Conservation (phyloP, 2,329 filamentous ascomycete species). For the Phaeoacremonium minimum region DNA sequence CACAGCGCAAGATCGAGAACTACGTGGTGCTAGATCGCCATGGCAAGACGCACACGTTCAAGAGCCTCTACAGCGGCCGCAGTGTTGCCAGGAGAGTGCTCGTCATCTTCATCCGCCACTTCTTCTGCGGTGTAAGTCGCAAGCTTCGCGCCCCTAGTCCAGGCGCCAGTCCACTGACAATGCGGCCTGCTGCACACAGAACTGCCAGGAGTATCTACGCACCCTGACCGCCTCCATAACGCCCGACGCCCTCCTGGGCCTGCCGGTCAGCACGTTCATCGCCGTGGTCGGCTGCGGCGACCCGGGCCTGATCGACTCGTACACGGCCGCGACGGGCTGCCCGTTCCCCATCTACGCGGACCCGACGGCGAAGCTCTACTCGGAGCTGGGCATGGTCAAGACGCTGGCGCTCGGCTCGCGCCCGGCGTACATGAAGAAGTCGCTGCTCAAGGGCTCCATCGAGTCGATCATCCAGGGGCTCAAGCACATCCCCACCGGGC, state of each 20-base stretch:
- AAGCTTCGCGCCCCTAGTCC: neutral
- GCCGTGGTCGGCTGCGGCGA: conserved; percentile 70
- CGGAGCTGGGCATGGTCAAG: conserved; percentile 63
- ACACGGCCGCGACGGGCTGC: conserved; percentile 58
- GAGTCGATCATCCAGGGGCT: conserved; percentile 56
- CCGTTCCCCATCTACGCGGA: conserved; percentile 76
- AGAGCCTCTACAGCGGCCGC: conserved; percentile 54
- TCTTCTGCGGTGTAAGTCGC: conserved; percentile 70
- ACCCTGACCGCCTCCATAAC: conserved; percentile 56
- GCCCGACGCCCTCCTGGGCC: conserved; percentile 40
- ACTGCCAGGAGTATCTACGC: conserved; percentile 72
- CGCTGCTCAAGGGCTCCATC: conserved; percentile 43
- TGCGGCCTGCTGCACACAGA: too few species aligned
- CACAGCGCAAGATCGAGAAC: conserved; percentile 46
- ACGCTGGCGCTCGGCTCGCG: conserved; percentile 55
- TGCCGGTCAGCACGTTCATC: conserved; percentile 57
- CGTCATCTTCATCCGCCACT: conserved; percentile 72
- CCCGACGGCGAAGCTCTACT: conserved; percentile 62
- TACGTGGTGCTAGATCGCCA: conserved; percentile 57
- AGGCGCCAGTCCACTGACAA: too few species aligned
- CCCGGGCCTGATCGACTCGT: conserved; percentile 63
- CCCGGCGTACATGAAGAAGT: conserved; percentile 61
- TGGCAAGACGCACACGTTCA: conserved; percentile 57
- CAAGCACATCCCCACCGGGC: conserved; percentile 49
- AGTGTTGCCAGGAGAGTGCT: conserved; percentile 55